Base-by-base conservation (phyloP, 177 flowering plant genomes). In the Vitis hybrid region DNA sequence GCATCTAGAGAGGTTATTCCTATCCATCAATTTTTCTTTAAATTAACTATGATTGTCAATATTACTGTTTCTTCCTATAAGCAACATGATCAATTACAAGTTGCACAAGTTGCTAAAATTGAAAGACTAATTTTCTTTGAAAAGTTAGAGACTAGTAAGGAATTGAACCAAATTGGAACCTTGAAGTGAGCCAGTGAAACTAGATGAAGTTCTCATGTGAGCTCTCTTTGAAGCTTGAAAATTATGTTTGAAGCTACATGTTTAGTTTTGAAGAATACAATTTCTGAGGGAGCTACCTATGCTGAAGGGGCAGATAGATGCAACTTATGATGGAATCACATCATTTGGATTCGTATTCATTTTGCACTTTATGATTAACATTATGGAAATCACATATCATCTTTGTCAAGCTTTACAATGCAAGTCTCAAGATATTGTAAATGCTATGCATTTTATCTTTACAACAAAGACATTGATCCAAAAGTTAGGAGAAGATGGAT, bases 391-490 rank as follows among this genome's bases (percentile, higher is more conserved):
- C 15, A 68, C 58, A 2, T 69, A 74, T 51, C 11, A 54, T 1
- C 70, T 74, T 74, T 80, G 73, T 59, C 76, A 73, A 66, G 66
- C 52, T 52, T 61, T 75, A 15, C 74, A 79, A 55, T 24, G 49
- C 14, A 65, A 72, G 15, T 62, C 69, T 63, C 70, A 75, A 65
- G 78, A 78, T 46, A 72, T 74, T 2, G 1, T 69, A 1, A 72
- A 68, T 68, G 71, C 71, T 10, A 49, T 72, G 32, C 52, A 67
- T 56, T 40, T 69, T 14, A 69, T 77, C 2, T 49, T 60, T 8
- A 35, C 21, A 6, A 64, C 71, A 50, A 70, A 67, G 19, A 1
- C 19, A 7, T n/a, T 77, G 1, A 19, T 67, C 55, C 66, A 60
- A n/a, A 60, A 70, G 15, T 62, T 70, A 13, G 69, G 69, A 70